A percentile compares a stretch with the other conserved stretches of the same genome.
phyloP scores from a whole-genome alignment of 2,329 filamentous ascomycete species.

The Capronia americana region DNA sequence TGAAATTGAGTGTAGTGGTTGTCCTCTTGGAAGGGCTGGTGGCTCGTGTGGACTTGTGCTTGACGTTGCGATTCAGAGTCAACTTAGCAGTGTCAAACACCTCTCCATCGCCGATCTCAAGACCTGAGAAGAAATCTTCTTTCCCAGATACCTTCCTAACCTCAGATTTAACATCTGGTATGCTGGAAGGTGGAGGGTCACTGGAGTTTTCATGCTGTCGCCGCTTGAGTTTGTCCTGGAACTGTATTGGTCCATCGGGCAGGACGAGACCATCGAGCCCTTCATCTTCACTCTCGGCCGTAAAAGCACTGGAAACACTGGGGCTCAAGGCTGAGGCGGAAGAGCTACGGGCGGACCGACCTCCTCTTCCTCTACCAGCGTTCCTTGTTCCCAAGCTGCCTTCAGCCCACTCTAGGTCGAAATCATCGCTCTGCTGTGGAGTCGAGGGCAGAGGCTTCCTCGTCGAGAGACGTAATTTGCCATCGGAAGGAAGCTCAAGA shows the following conservation, averaged over 20 bases:
- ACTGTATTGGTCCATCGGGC: constrained; percentile 81
- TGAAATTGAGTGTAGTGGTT: constrained; percentile 88
- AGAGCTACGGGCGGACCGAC: constrained; percentile 81
- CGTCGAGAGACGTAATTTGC: constrained; percentile 66
- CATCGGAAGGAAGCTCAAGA: constrained; percentile 72
- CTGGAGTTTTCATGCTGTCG: constrained; percentile 61
- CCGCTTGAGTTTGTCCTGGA: constrained; percentile 77
- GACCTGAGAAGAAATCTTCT: constrained; percentile 83
- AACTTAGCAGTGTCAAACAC: constrained; percentile 80
- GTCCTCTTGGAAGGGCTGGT: constrained; percentile 68
- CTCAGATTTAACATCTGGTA: constrained; percentile 45
- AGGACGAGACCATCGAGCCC: constrained; percentile 87
- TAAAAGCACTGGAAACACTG: constrained; percentile 89
- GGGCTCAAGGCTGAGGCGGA: constrained; percentile 89
- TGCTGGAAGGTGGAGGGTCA: constrained; percentile 45
- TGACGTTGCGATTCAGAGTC: constrained; percentile 88
- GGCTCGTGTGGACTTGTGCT: constrained; percentile 75
- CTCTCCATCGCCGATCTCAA: constrained; percentile 85
- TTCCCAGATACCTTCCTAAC: constrained; percentile 44
- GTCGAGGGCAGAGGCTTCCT: constrained; percentile 68
- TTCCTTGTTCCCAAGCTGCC: constrained; percentile 90
- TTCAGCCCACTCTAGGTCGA: constrained; percentile 86
- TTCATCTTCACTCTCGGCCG: constrained; percentile 91
- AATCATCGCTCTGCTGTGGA: constrained; percentile 72
- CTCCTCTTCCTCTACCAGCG: constrained; percentile 81